Percentiles rank a stretch among this genome's conserved stretches.
Evolutionary conservation across 2,329 filamentous ascomycete genomes (phyloP).

Genomic region (Esteya vermicola): DNA sequence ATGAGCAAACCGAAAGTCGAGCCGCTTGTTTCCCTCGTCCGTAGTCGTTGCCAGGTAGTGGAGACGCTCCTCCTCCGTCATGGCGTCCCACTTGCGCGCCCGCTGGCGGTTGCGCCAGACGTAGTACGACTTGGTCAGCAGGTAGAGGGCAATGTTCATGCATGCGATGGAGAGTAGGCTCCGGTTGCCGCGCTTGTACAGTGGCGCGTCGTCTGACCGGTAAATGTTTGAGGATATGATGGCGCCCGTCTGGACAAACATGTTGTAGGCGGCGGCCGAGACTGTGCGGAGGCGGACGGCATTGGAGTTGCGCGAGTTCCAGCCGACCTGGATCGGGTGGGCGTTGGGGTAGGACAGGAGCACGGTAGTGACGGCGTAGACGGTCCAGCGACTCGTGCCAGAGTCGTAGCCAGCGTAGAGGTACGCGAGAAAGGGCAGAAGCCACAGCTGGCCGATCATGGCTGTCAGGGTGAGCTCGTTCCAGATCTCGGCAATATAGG

Average conservation of each 20-base stretch:
- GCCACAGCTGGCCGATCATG: slow-evolving; percentile 11
- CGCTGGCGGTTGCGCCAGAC: slow-evolving; percentile 29
- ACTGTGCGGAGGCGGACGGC: slow-evolving; percentile 8
- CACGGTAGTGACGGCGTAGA: slow-evolving; percentile 36
- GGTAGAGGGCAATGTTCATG: slow-evolving; percentile 29
- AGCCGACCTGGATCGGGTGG: slow-evolving; percentile 1
- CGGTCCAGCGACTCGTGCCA: slow-evolving; percentile 25
- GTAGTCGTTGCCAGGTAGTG: too few relatives aligned
- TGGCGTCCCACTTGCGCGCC: slow-evolving; percentile 29
- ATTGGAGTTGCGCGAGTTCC: slow-evolving; percentile 3
- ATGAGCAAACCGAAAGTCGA: too few relatives aligned
- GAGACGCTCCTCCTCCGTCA: slow-evolving; percentile 27
- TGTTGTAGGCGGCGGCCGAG: slow-evolving; percentile 9
- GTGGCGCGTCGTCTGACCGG: slow-evolving; percentile 36
- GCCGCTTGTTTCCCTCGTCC: too few relatives aligned
- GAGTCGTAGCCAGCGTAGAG: slow-evolving; percentile 32
- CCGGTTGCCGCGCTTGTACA: slow-evolving; percentile 39
- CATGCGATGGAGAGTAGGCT: slow-evolving; percentile 36
- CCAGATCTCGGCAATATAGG: slow-evolving; percentile 34
- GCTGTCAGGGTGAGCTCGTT: slow-evolving; percentile 32
- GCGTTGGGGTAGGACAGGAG: slow-evolving; percentile 2
- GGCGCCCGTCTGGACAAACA: slow-evolving; percentile 22
- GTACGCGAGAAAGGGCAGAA: slow-evolving; percentile 34
- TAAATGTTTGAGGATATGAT: slow-evolving; percentile 30
- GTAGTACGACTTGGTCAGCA: slow-evolving; percentile 38